Evolutionary conservation across 371 early-diverging fungal species (phyloP).

Genomic region (Conidiobolus incongruus): DNA sequence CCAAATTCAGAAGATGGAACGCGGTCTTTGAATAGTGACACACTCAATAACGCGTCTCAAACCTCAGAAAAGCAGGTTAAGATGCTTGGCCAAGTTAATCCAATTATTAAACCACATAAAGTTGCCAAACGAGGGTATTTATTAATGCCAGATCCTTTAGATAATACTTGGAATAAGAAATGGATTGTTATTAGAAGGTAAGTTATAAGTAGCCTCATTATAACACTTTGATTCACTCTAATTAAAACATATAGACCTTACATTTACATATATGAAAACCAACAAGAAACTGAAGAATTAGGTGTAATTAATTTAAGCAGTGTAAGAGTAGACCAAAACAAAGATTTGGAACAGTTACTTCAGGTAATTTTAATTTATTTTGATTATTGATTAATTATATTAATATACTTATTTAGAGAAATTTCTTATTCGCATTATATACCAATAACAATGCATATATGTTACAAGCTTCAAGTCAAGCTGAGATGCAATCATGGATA

Average conservation of each 20-base stretch:
- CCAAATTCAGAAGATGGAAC: not conserved
- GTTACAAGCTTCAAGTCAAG: constrained; percentile 36
- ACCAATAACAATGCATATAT: constrained; percentile 53
- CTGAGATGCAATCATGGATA: constrained; percentile 59
- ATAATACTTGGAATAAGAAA: constrained; percentile 45
- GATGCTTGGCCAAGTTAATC: constrained; percentile 27
- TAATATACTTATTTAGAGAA: constrained; percentile 15
- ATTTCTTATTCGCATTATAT: constrained; percentile 54
- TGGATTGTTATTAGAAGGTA: constrained; percentile 67
- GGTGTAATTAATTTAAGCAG: constrained; percentile 49
- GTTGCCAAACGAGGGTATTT: constrained; percentile 32
- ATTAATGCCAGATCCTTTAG: constrained; percentile 29
- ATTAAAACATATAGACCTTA: constrained; percentile 28
- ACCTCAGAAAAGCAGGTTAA: constrained; percentile 8
- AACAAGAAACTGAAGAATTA: constrained; percentile 35
- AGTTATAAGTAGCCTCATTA: not conserved
- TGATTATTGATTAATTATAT: constrained; percentile 2
- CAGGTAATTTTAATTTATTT: constrained; percentile 17
- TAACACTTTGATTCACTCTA: not conserved
- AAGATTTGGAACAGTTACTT: constrained; percentile 34
- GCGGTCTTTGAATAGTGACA: not conserved
- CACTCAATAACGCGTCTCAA: too few relatives aligned
- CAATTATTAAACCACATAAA: constrained; percentile 26
- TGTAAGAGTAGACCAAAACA: constrained; percentile 42
- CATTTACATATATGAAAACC: constrained; percentile 44